phyloP scores from a whole-genome alignment of 805 yeast species.

The Monosporozyma siamensis region DNA sequence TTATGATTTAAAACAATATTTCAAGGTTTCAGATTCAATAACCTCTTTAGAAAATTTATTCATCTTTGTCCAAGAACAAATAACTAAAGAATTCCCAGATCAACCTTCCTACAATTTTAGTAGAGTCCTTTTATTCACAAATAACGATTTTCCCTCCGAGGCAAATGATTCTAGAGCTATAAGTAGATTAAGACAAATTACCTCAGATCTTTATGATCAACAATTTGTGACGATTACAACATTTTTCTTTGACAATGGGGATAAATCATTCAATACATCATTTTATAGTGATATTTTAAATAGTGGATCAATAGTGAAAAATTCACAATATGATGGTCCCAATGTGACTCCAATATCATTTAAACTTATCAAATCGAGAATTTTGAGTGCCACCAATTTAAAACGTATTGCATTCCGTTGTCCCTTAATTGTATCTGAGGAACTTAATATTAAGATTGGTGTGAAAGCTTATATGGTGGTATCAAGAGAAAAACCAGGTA shows the following conservation, averaged over 20 bases:
- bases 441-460: constrained; percentile 42
- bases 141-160: constrained; percentile 58
- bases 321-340: constrained; percentile 31
- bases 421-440: constrained; percentile 47
- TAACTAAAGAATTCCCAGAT: constrained; percentile 32
- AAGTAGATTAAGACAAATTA: constrained; percentile 43
- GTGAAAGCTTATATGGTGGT: constrained; percentile 64
- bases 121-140: constrained; percentile 64
- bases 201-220: constrained; percentile 50
- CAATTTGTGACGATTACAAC: constrained; percentile 48
- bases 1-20: constrained; percentile 22
- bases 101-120: constrained; percentile 43
- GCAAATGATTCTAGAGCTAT: constrained; percentile 33
- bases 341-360: constrained; percentile 36
- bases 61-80: constrained; percentile 46
- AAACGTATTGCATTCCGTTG: constrained; percentile 55
- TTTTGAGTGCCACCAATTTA: constrained; percentile 51
- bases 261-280: constrained; percentile 34
- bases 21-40: constrained; percentile 22
- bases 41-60: constrained; percentile 37
- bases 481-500: constrained; percentile 42
- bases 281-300: constrained; percentile 47
- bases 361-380: constrained; percentile 36
- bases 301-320: constrained; percentile 11
- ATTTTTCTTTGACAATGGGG: constrained; percentile 40